These are phyloP conservation scores for Yamadazyma diospyri DNA, from an alignment of 1,139 yeast species.

Conservation along the genomic window DNA sequence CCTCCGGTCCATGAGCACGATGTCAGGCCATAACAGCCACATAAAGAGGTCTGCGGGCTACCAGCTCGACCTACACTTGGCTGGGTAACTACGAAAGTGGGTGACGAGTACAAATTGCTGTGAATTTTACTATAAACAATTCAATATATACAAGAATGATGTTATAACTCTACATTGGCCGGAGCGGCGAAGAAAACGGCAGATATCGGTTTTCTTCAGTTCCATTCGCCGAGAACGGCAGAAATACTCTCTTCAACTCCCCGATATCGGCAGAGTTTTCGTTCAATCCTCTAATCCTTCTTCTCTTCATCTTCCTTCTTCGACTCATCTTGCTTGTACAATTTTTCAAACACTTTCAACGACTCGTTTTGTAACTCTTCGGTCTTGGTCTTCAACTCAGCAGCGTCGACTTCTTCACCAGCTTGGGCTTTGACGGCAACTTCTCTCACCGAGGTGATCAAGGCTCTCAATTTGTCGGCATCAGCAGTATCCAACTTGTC, in stretches of 20 bases:
- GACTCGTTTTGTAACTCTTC: slow-evolving; percentile 93
- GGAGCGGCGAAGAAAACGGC: too few species aligned
- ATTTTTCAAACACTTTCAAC: slow-evolving; percentile 90
- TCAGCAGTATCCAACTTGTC: slow-evolving; percentile 86
- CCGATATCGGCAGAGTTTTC: too few species aligned
- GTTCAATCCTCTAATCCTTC: slow-evolving; percentile 14
- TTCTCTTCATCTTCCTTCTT: slow-evolving; percentile 27
- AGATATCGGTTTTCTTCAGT: too few species aligned
- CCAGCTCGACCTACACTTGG: slow-evolving; percentile 14
- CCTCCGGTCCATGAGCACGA: slow-evolving; percentile 13
- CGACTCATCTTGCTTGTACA: slow-evolving; percentile 67
- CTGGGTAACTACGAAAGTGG: too few species aligned
- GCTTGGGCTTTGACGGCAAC: slow-evolving; percentile 90
- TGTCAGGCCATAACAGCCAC: slow-evolving; percentile 15
- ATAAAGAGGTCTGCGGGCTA: slow-evolving; percentile 21
- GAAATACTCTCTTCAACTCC: too few species aligned
- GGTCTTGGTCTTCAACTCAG: slow-evolving; percentile 86
- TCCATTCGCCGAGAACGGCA: too few species aligned
- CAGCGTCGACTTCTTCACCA: slow-evolving; percentile 82
- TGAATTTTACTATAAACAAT: slow-evolving; percentile 12
- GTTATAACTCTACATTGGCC: too few species aligned
- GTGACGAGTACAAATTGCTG: not conserved
- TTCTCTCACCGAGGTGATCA: slow-evolving; percentile 80
- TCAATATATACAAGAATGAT: slow-evolving; percentile 17
- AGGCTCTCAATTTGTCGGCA: slow-evolving; percentile 80